Evolutionary conservation across 2,329 filamentous ascomycete genomes (phyloP), one percentile per base, ranked within the genome.

Genomic region (Penicillium sp.): DNA sequence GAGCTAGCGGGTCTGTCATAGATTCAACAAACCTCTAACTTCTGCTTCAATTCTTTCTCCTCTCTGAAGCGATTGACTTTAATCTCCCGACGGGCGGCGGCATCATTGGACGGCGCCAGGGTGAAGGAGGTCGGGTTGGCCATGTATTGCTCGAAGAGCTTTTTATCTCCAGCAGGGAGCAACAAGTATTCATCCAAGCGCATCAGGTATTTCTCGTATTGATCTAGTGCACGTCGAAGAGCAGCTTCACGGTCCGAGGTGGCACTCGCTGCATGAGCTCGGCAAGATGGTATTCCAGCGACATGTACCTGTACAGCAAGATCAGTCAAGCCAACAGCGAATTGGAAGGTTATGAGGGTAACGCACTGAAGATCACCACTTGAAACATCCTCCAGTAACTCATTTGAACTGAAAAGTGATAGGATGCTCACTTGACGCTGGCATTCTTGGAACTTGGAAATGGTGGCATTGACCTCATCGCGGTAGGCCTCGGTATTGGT

Each of bases 391-490:
- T 99, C 94, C 38, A 93, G 75, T 1, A 84, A 83, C 74, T 99
- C 94, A 74, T 99, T 99, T 34, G 86, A 81, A 63, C 91, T 96
- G 82, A 97, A 97, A 49, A 99, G 80, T 0, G 90, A 88, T 24
- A 94, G 80, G 56, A 85, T 81, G 61, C 85, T 80, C 60, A 90
- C 85, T 52, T 90, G 83, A 55, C 84, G 79, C 55, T 88, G 80
- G 72, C 90, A 92, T 71, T 89, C 81, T 66, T 89, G 81, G 75
- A 96, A 93, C 49, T 86, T 83, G 59, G 83, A 75, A 63, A 96
- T 85, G 39, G 90, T 84, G 38, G 80, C 75, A 56, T 79, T 78
- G 62, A 96, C 81, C 65, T 86, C 85, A 61, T 87, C 82, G 68
- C 85, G 85, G 75, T 88, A 93, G 52, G 79, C 73, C 32, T 85